Evolutionary conservation across 352 stramenopile species (phyloP).

Genomic region (Elongisporangium undulatum): DNA sequence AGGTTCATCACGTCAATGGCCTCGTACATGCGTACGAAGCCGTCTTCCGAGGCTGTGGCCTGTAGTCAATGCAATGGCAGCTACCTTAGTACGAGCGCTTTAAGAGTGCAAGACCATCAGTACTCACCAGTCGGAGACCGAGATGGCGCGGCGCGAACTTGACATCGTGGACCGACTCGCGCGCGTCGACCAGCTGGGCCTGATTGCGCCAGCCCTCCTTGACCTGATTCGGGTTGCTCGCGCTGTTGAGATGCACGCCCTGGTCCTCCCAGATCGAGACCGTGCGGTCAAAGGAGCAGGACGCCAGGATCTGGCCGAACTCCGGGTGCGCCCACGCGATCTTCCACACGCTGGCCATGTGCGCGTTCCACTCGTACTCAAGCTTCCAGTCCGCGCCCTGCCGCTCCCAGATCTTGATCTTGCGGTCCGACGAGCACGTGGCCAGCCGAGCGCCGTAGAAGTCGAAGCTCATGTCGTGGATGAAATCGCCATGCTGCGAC

Average conservation of each 20-base stretch:
- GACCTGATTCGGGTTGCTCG: conserved; percentile 7
- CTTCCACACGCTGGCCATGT: conserved; percentile 91
- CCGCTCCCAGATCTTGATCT: conserved; percentile 91
- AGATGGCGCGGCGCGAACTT: conserved; percentile 94
- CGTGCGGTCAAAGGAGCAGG: conserved; percentile 91
- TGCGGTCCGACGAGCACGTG: conserved; percentile 90
- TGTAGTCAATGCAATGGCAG: conserved; percentile 14
- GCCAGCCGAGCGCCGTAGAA: conserved; percentile 90
- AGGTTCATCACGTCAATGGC: conserved; percentile 95
- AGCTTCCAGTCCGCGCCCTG: conserved; percentile 80
- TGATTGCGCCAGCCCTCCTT: conserved; percentile 82
- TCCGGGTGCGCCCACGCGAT: conserved; percentile 94
- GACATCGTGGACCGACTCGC: conserved; percentile 93
- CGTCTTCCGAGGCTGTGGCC: conserved; percentile 93
- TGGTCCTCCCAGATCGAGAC: conserved; percentile 95
- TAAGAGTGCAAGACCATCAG: not conserved
- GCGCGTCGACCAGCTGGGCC: conserved; percentile 87
- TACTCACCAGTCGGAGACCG: conserved; percentile 82
- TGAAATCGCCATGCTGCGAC: conserved; percentile 87
- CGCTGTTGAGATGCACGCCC: conserved; percentile 44
- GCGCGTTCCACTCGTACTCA: conserved; percentile 87
- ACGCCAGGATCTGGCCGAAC: conserved; percentile 95
- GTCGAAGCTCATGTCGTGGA: conserved; percentile 92
- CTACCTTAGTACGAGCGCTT: not conserved
- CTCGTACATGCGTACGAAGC: conserved; percentile 94